These are phyloP conservation scores for Syncephalastrum sp. DNA, from an alignment of 371 early-diverging fungal genomes.

Conservation along the genomic window DNA sequence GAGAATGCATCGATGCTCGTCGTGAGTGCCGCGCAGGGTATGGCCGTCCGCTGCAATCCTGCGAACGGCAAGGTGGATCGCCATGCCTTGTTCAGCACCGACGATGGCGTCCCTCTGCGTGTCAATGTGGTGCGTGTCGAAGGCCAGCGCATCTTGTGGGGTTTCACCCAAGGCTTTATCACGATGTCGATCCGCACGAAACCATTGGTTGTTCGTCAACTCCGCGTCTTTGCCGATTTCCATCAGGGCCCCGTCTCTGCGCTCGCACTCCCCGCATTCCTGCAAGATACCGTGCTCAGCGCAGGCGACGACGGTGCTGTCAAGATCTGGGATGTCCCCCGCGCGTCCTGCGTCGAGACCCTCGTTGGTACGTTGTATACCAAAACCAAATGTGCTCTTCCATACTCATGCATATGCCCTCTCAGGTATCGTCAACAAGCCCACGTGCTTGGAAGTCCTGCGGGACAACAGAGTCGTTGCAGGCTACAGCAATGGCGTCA, in stretches of 20 bases:
- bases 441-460: slow-evolving; percentile 26
- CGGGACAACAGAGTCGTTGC: slow-evolving; percentile 30
- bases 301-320: slow-evolving; percentile 43
- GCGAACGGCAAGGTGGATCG: slow-evolving; percentile 44
- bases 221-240: slow-evolving; percentile 38
- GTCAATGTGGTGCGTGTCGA: slow-evolving; percentile 35
- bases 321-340: slow-evolving; percentile 39
- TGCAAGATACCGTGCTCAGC: slow-evolving; percentile 34
- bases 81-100: slow-evolving; percentile 37
- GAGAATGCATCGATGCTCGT: slow-evolving; percentile 37
- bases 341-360: slow-evolving; percentile 24
- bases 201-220: slow-evolving; percentile 19
- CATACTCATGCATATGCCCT: background rate
- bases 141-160: slow-evolving; percentile 50
- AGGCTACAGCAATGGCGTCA: slow-evolving; percentile 42
- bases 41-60: slow-evolving; percentile 44
- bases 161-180: slow-evolving; percentile 35
- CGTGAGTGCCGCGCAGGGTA: slow-evolving; percentile 39
- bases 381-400: background rate
- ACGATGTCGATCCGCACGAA: slow-evolving; percentile 31
- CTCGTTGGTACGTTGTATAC: slow-evolving; percentile 17
- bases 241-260: slow-evolving; percentile 41
- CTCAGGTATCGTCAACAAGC: slow-evolving; percentile 13
- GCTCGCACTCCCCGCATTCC: slow-evolving; percentile 24
- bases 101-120: slow-evolving; percentile 24